phyloP scores from a whole-genome alignment of 176 grass and related monocot species.

The Triticum monococcum region DNA sequence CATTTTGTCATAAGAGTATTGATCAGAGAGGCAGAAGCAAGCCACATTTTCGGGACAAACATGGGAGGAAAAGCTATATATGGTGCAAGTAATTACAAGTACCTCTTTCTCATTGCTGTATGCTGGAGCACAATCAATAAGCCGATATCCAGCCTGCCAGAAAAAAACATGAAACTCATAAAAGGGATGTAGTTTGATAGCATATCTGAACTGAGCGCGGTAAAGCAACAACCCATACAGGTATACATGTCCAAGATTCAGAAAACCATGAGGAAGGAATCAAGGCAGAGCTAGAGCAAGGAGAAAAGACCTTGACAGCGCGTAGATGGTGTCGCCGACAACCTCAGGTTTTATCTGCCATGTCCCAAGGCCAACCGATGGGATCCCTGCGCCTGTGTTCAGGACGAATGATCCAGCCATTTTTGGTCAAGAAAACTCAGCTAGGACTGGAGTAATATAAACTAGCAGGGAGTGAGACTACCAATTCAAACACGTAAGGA shows the following conservation, averaged over 20 bases:
- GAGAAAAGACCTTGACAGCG: slow-evolving; percentile 56
- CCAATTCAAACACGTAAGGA: no score
- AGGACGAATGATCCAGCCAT: slow-evolving; percentile 45
- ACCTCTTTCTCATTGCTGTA: slow-evolving; percentile 72
- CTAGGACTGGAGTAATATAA: no score
- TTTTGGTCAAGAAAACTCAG: neutral
- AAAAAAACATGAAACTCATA: neutral
- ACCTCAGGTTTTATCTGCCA: slow-evolving; percentile 27
- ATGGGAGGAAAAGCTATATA: no score
- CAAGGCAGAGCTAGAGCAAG: neutral
- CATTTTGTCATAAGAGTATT: no score
- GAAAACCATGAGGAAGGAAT: neutral
- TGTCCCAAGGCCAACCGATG: slow-evolving; percentile 51
- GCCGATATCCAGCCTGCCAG: slow-evolving; percentile 56
- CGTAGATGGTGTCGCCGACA: slow-evolving; percentile 26
- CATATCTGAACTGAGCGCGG: neutral
- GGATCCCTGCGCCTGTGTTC: slow-evolving; percentile 53
- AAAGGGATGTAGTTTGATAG: neutral
- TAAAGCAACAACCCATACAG: neutral
- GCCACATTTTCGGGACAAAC: no score
- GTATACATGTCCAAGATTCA: neutral
- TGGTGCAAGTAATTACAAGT: neutral
- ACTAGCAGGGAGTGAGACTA: no score
- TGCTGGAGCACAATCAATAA: slow-evolving; percentile 59
- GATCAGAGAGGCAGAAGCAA: no score